Percentiles rank a stretch among this genome's conserved stretches.
phyloP scores from a whole-genome alignment of 306 rosid species.

The Elaeagnus macrophylla region DNA sequence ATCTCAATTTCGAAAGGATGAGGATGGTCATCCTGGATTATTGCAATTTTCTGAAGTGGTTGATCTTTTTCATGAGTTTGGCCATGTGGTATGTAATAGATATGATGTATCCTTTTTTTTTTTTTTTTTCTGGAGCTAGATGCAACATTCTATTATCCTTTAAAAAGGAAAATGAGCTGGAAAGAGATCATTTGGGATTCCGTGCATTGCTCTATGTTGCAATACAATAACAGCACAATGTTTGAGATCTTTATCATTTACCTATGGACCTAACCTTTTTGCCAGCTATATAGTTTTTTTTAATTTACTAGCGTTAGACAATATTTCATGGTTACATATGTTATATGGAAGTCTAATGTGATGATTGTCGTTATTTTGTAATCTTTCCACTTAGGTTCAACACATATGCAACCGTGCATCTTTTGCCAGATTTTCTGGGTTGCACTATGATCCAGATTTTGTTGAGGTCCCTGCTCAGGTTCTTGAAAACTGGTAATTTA shows the following conservation, averaged over 20 bases:
- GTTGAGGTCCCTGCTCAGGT: slow-evolving; percentile 87
- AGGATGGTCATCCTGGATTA: slow-evolving; percentile 46
- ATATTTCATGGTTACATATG: neutral
- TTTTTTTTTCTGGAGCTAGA: slow-evolving; percentile 15
- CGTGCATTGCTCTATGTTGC: neutral
- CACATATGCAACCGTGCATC: slow-evolving; percentile 88
- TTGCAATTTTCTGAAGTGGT: slow-evolving; percentile 89
- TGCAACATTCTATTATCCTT: no score
- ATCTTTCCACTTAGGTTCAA: slow-evolving; percentile 52
- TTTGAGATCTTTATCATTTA: slow-evolving; percentile 6
- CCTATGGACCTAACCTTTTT: neutral
- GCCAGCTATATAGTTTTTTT: neutral
- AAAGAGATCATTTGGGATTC: no score
- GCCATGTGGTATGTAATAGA: slow-evolving; percentile 79
- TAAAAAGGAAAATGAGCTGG: no score
- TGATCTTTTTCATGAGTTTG: slow-evolving; percentile 86
- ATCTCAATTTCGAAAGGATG: slow-evolving; percentile 62
- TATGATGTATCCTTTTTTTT: slow-evolving; percentile 23
- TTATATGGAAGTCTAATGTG: neutral
- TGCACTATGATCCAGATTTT: slow-evolving; percentile 86
- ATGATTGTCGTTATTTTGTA: no score
- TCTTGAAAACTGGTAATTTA: slow-evolving; percentile 70
- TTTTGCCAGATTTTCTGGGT: slow-evolving; percentile 77
- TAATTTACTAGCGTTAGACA: neutral
- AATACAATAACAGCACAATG: neutral